Base-by-base conservation (phyloP, 2,329 filamentous ascomycete genomes). In the Alternaria tenuissima region DNA sequence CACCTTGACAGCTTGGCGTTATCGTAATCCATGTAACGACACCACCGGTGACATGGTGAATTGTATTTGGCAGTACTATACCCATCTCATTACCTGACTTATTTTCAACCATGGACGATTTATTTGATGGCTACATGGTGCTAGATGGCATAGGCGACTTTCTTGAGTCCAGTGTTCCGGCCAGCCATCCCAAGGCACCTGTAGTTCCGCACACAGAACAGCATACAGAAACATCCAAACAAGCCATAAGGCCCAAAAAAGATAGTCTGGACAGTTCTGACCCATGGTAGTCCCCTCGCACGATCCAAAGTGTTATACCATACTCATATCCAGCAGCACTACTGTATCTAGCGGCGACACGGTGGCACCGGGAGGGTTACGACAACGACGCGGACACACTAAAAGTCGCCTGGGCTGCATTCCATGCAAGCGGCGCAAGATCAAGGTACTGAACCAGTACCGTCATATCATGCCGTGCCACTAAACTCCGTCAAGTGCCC, bases 351-450 rank as follows among this genome's bases (percentile, higher is more conserved):
- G 32, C 12, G 36, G 32, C 18, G 24, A 44, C 14, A 30, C 24
- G 26, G 36, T 26, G 12, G 32, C 38, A 24, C 49, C 8, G 32
- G 14, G 26, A 28, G 44, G 30, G 14, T 34, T 49, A 36, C 67
- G 67, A 30, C 66, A 70, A 54, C 62, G 69, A 59, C 63, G 67
- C 11, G 64, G 60, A 7, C 89, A 91, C 77, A 91, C 89, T 74
- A 91, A 90, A 80, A 90, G 87, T 57, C 84, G 89, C 66, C 85
- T 88, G 52, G 89, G 89, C 46, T 91, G 89, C 69, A 83, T 84
- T 63, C 81, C 86, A 59, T 91, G 89, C 78, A 91, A 91, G 79
- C 81, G 82, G 56, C 82, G 89, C 62, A 91, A 91, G 77, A 89
- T 91, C 73, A 91, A 91, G 86, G 88, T 89, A 78, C 42, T 56